These are phyloP conservation scores for Multifurca ochricompacta DNA, from an alignment of 768 basidiomycete species.

Conservation along the genomic window DNA sequence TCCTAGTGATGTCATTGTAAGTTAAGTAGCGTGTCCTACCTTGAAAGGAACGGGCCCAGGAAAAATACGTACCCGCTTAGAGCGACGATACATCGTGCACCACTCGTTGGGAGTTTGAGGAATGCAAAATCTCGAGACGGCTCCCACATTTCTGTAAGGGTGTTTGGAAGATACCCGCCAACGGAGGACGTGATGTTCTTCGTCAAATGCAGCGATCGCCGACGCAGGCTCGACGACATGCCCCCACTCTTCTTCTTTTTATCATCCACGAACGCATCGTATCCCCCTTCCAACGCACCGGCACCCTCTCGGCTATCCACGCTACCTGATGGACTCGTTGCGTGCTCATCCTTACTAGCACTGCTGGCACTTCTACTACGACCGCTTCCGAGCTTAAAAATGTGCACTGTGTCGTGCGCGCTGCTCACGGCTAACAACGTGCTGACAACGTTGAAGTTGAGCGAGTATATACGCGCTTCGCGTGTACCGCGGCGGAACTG, in stretches of 20 bases:
- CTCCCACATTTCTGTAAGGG: slow-evolving; percentile 95
- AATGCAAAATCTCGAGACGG: slow-evolving; percentile 92
- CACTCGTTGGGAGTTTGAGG: slow-evolving; percentile 69
- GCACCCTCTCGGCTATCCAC: slow-evolving; percentile 55
- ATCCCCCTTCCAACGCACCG: slow-evolving; percentile 65
- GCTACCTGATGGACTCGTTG: slow-evolving; percentile 57
- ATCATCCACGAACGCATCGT: slow-evolving; percentile 76
- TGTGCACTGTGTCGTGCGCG: slow-evolving; percentile 93
- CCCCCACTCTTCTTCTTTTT: slow-evolving; percentile 48
- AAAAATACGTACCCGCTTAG: slow-evolving; percentile 56
- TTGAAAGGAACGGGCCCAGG: background rate
- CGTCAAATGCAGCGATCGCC: slow-evolving; percentile 67
- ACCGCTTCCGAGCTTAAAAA: slow-evolving; percentile 74
- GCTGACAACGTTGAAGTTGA: slow-evolving; percentile 77
- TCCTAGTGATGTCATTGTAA: slow-evolving; percentile 36
- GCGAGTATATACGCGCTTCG: slow-evolving; percentile 76
- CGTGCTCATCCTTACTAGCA: slow-evolving; percentile 26
- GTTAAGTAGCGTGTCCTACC: background rate
- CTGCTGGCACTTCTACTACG: slow-evolving; percentile 20
- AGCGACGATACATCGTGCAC: slow-evolving; percentile 81
- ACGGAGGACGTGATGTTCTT: slow-evolving; percentile 70
- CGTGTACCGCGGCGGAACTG: slow-evolving; percentile 91
- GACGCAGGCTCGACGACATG: slow-evolving; percentile 55
- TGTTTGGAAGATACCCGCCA: slow-evolving; percentile 80
- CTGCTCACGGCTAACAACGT: slow-evolving; percentile 84